Conservation (phyloP, 129 eudicot species). For the Artemisia tridentata region DNA sequence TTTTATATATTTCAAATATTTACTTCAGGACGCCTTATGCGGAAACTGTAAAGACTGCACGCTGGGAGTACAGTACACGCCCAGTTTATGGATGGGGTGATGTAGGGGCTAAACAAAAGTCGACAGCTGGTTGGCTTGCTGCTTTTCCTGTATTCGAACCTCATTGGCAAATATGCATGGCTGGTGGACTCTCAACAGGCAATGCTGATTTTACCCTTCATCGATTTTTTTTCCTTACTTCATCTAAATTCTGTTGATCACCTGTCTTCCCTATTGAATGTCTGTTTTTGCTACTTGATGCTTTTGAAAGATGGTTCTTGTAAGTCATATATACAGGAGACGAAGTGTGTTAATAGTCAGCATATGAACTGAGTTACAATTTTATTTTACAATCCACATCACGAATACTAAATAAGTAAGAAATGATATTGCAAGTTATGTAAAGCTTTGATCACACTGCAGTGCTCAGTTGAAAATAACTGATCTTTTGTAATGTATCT, state of each 20-base stretch:
- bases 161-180: constrained; percentile 99
- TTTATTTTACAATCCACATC: no score
- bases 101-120: constrained; percentile 77
- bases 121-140: constrained; percentile 99
- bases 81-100: constrained; percentile 97
- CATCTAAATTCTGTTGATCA: constrained; percentile 15
- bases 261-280: neutral
- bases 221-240: neutral
- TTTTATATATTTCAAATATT: constrained; percentile 22
- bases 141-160: constrained; percentile 98
- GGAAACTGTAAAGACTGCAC: constrained; percentile 75
- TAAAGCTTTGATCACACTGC: neutral
- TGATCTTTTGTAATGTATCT: neutral
- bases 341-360: no score
- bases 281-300: constrained; percentile 11
- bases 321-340: neutral
- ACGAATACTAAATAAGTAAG: no score
- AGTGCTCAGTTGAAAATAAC: neutral
- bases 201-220: constrained; percentile 1
- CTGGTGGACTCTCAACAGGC: constrained; percentile 99
- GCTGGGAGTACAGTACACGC: constrained; percentile 95
- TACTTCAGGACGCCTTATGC: constrained; percentile 66
- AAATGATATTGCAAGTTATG: neutral
- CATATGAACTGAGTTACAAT: no score
- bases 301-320: neutral